These are phyloP conservation scores for Rhipidocladum racemiflorum DNA, from an alignment of 176 grass and related monocot genomes.

Conservation along the genomic window DNA sequence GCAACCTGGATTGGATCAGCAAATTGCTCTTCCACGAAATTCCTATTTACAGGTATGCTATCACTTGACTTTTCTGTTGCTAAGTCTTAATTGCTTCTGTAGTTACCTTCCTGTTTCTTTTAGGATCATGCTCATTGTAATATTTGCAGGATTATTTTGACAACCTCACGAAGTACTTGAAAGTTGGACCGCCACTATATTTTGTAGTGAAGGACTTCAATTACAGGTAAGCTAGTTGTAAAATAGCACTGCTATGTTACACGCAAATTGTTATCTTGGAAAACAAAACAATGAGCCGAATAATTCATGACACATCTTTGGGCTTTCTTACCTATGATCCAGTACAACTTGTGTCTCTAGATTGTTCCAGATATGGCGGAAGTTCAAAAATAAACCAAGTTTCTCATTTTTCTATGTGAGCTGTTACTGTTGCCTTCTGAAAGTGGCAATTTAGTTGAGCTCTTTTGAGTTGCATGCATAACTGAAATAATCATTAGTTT, in stretches of 20 bases:
- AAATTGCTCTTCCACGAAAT: constrained; percentile 79
- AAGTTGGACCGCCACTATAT: constrained; percentile 93
- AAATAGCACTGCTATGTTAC: background rate
- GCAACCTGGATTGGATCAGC: constrained; percentile 91
- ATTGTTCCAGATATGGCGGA: background rate
- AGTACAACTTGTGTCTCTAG: background rate
- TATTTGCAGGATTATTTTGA: constrained; percentile 77
- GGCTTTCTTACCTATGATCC: background rate
- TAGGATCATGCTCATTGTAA: constrained; percentile 16
- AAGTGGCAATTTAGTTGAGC: constrained; percentile 7
- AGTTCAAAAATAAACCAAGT: constrained; percentile 13
- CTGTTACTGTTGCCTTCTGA: constrained; percentile 8
- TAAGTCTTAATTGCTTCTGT: background rate
- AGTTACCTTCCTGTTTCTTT: constrained; percentile 11
- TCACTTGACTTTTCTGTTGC: constrained; percentile 10
- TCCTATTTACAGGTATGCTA: constrained; percentile 89
- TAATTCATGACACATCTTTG: background rate
- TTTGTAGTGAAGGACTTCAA: constrained; percentile 98
- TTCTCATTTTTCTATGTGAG: constrained; percentile 12
- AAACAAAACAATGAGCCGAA: background rate
- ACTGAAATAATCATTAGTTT: constrained; percentile 19
- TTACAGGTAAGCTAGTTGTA: constrained; percentile 66
- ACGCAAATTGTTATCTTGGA: background rate
- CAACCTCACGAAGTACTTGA: constrained; percentile 83
- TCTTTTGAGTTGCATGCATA: constrained; percentile 29